Base-by-base conservation (phyloP, 768 basidiomycete genomes). In the Leucocoprinus sp. region DNA sequence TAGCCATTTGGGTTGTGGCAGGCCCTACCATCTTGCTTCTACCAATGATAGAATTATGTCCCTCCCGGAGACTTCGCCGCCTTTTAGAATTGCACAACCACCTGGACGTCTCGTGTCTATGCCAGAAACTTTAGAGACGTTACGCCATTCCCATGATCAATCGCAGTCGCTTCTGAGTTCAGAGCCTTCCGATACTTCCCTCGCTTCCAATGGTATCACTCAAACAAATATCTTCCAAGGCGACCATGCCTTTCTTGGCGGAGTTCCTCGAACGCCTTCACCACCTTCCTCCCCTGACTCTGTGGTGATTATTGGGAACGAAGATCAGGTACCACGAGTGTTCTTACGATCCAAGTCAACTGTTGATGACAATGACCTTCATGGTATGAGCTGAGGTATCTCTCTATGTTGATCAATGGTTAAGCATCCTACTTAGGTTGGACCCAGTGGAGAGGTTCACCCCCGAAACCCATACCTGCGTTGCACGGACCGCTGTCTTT, bases 381-480 rank as follows among this genome's bases (percentile, higher is more conserved):
- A 35, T 35, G 37, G 46, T 48, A 31, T 28, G 27, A 31, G 24
- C 15, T 31, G 29, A 12, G 8, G 9, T 27, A 21, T 22, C n/a
- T 28, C 7, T 9, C 15, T 14, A 5, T 17, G 12, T 11, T 8
- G 34, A n/a, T 5, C 22, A 24, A 9, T 48, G 33, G 12, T 42
- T 21, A 42, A 28, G 34, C 17, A 14, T 14, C 14, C n/a, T 24
- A 27, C 33, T 17, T 45, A 87, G 86, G 73, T 27, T 86, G 84
- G 84, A 67, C 76, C n/a, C 67, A 73, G 12, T 87, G 85, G 85
- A 72, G 81, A 2, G 77, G 64, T 49, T 87, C 86, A 29, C 85
- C 88, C 8, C 88, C 88, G 4, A 73, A 80, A 21, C 85, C 88
- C 0, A 91, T 91, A 48, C 88, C 88, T 43, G 88, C 88, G 14